Evolutionary conservation across 768 basidiomycete genomes (phyloP), one percentile per base, ranked within the genome.

Genomic region (Hygrophoropsis aurantiaca): DNA sequence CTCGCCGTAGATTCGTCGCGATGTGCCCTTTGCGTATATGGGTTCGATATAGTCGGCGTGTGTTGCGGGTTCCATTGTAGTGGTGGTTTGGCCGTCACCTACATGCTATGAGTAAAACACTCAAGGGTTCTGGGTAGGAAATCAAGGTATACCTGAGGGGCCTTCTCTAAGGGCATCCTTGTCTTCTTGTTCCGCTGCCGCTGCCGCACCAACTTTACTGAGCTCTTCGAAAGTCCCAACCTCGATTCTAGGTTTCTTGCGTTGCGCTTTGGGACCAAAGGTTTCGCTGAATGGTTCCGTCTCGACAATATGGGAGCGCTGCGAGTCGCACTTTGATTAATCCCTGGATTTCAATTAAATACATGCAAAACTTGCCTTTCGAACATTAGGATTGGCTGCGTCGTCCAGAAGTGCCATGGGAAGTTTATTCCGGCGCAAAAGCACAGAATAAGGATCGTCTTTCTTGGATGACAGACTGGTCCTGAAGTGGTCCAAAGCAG

Each of bases 391-490:
- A 57, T 93, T 94, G 5, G 81, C 79, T 26, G 90, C 85, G 64
- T 97, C 94, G 55, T 95, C 92, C 27, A 99, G 74, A 34, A 99
- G 74, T 8, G 90, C 91, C 94, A 99, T 97, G 3, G 95, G 95
- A 11, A 99, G 77, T 68, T 98, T 98, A 71, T 97, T 98, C 49
- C 94, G 79, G 49, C 87, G 85, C 41, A 99, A 67, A 26, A 99
- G 79, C 10, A 99, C 95, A 8, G 93, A 94, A 63, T 98, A 99
- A 1, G 97, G 97, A 59, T 98, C 94, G 69, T 90, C 79, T 58
- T 92, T 91, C 66, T 84, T 91, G 11, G 79, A 74, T 19, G 81
- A 76, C 37, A 99, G 79, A 58, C 90, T 92, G 11, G 89, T 92
- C 42, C 95, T 77, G 73, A 99, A 99, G 67, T 97, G 97, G 60